Evolutionary conservation across 208 protist species (phyloP), one percentile per base, ranked within the genome.

Genomic region (Leishmania major): DNA sequence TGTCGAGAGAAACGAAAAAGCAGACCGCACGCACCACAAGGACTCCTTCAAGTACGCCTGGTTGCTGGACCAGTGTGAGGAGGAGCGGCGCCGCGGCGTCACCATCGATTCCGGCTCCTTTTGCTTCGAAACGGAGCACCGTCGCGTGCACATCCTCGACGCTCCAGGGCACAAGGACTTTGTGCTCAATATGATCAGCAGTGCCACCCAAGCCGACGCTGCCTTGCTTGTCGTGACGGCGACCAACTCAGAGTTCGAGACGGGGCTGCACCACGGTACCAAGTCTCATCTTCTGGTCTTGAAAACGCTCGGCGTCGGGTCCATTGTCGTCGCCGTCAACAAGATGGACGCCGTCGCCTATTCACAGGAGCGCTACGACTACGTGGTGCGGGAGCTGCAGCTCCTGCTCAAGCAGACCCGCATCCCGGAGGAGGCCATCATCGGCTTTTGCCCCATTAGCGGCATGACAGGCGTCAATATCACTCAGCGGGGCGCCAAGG

Each of bases 281-380:
- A 94, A 96, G 77, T 99, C 99, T 80, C 99, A 99, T 87, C 94
- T 99, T 37, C 80, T 99, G 64, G 90, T 99, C 7, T 96, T 99
- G 53, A 99, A 99, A 82, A 99, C 98, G 28, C 89, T 99, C n/a
- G 99, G 99, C 74, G 95, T 99, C 22, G 95, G 97, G n/a, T 88
- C 92, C 37, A 91, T 99, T 35, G 90, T 99, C 31, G 97, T 99
- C 13, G 95, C 94, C n/a, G 94, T 99, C 82, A 99, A 99, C 94
- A 99, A 99, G 92, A 99, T 99, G 99, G 99, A 99, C 92, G 93
- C 94, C 40, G 98, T 99, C 5, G 80, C 88, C 43, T 99, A 95
- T 94, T 87, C 87, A 13, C 80, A 98, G 85, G 97, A 98, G 40
- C 83, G 97, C 59, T 99, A 97, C 84, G 90, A 99, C 77, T 92